These are phyloP conservation scores for Calonectria crousiana DNA, from an alignment of 2,329 filamentous ascomycete genomes.

Conservation along the genomic window DNA sequence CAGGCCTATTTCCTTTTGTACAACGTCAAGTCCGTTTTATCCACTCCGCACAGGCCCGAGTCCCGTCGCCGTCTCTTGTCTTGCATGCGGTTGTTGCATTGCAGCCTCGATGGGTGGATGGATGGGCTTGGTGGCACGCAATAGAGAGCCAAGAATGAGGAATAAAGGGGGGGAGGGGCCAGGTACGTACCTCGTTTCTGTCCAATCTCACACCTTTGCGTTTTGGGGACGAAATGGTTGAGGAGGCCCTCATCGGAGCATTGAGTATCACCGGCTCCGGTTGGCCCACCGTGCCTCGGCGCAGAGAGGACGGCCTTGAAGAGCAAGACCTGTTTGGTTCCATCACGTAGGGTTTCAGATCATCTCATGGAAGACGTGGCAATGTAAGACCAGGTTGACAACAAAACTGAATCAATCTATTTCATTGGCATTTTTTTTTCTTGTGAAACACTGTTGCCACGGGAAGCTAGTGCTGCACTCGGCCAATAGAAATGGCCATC, in stretches of 20 bases:
- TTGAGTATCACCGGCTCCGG: conserved; percentile 24
- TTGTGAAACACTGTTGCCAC: not conserved
- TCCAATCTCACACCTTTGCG: not conserved
- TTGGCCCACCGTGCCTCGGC: not conserved
- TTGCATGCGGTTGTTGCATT: conserved; percentile 10
- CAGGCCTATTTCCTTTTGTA: not conserved
- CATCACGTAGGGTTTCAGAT: not conserved
- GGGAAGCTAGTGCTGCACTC: not conserved
- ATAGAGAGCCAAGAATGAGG: not conserved
- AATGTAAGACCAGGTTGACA: not conserved
- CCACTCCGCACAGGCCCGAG: not conserved
- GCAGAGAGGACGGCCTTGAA: not conserved
- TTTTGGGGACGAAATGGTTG: conserved; percentile 1
- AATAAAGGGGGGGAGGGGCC: not conserved
- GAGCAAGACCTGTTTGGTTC: not conserved
- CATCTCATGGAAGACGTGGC: not conserved
- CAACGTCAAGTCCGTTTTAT: not conserved
- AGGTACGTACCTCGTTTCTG: not conserved
- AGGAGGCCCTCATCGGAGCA: conserved; percentile 3
- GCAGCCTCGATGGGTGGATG: not conserved
- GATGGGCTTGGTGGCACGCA: not conserved
- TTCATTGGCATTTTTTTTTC: not conserved
- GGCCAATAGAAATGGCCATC: not conserved
- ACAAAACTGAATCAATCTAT: not conserved
- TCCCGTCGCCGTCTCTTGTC: not conserved